A percentile compares a stretch with the other conserved stretches of the same genome.
Evolutionary conservation across 768 basidiomycete genomes (phyloP).

Genomic region (Suillus clintonianus): DNA sequence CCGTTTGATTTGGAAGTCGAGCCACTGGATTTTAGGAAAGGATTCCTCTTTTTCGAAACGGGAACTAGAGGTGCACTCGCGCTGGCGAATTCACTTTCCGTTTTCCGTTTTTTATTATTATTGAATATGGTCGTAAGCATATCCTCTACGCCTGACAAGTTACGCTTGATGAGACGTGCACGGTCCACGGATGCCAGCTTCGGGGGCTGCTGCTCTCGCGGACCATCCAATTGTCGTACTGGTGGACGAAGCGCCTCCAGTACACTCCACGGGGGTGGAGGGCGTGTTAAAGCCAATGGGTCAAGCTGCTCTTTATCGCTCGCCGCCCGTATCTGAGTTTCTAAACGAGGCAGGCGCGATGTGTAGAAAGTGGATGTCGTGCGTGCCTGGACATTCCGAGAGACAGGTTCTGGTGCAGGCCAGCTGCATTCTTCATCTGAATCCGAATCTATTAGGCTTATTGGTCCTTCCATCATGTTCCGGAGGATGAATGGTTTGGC

Average conservation of each 20-base stretch:
- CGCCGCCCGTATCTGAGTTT: neutral
- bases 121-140: slow-evolving; percentile 20
- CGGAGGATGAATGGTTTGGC: neutral
- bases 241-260: slow-evolving; percentile 1
- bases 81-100: slow-evolving; percentile 21
- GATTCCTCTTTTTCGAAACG: slow-evolving; percentile 19
- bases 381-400: neutral
- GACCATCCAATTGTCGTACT: neutral
- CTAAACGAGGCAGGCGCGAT: neutral
- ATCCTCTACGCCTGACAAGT: slow-evolving; percentile 18
- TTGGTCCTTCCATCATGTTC: neutral
- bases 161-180: slow-evolving; percentile 26
- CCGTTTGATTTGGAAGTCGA: neutral
- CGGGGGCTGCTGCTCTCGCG: neutral
- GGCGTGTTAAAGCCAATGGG: slow-evolving; percentile 27
- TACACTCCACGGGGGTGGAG: slow-evolving; percentile 27
- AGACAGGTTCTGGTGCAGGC: neutral
- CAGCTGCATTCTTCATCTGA: neutral
- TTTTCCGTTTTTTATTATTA: slow-evolving; percentile 19
- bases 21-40: slow-evolving; percentile 14
- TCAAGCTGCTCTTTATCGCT: slow-evolving; percentile 13
- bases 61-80: neutral
- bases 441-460: neutral
- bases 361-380: neutral
- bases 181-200: slow-evolving; percentile 19